Evolutionary conservation across 2,329 filamentous ascomycete genomes (phyloP), one percentile per base, ranked within the genome.

Genomic region (Aspergillus tubingensis): DNA sequence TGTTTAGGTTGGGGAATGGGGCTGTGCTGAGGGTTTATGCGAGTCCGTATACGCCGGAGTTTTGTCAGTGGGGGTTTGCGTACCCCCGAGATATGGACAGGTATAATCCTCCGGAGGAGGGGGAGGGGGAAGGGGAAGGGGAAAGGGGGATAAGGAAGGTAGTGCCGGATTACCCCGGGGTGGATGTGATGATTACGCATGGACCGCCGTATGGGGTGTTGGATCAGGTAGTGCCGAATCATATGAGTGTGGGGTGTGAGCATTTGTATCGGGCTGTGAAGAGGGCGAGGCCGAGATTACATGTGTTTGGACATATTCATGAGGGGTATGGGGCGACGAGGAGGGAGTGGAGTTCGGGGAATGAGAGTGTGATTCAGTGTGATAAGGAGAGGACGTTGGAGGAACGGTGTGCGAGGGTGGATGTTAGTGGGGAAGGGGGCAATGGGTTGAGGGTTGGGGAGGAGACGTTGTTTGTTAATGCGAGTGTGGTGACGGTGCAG

Each of bases 231-330:
- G 65, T 62, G 6, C 58, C 44, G 44, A 25, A 65, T 1, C 69
- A 69, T 2, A 68, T 74, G 23, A 67, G 74, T 19, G 84, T 83
- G 1, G 87, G 87, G 0, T 88, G 86, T 70, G 74, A 79, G 50
- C 79, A 83, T 66, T 74, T 89, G 1, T 75, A 84, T 1, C 73
- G 76, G 1, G 86, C 86, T 0, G 73, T 83, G 1, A 72, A 76
- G 55, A 76, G 84, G 5, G 81, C 80, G 8, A 77, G 75, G 54
- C 86, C 86, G 0, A 70, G 74, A 3, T 54, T 88, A n/a, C 83
- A 88, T 68, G 84, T 84, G 63, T 89, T 87, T 67, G 86, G 86
- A 0, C 86, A 88, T 73, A 87, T 88, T 17, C 85, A 87, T 67
- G 83, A 85, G 67, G 83, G 76, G 0, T 80, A 81, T 72, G 83